Base-by-base conservation (phyloP, 768 basidiomycete genomes). In the Tephrocybe sp. region DNA sequence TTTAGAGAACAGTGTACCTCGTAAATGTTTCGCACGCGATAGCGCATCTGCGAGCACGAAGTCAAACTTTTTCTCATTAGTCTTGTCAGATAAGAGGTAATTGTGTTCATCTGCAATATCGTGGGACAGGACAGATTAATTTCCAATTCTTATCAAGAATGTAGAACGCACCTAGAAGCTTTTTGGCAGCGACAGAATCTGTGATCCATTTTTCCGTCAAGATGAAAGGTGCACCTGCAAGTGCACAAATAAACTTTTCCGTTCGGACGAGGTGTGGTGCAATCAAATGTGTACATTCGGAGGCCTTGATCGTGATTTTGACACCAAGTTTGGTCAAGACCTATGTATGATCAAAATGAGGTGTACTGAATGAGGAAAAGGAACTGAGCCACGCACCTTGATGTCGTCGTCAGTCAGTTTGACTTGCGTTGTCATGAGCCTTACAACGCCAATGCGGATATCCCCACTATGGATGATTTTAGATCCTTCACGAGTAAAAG, bases 221-320 rank as follows among this genome's bases (percentile, higher is more conserved):
- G 41, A 95, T 73, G 54, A 73, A 75, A 0, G 88, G 85, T 0
- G 78, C 81, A 0, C 67, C 67, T 0, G 88, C 75, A 58, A 96
- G 71, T 0, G 90, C 90, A 58, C 84, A 84, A 0, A 97, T 73
- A 63, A 96, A 88, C 65, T 96, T 97, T 62, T 93, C 89, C 1
- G 94, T 96, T 4, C 93, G 80, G 4, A 86, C 82, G 21, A 95
- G 73, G 23, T 74, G 73, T 28, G 77, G 79, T 9, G 83, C 80
- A 41, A 96, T 66, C 11, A 97, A 75, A 68, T 95, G 90, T 0
- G 92, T 96, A 60, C 87, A 91, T 48, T 91, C 84, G 1, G 66
- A 61, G 0, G 86, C 74, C 28, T 81, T 78, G 1, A 77, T 74
- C 7, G 83, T 82, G 51, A 84, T 71, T 56, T 78, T 83, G 7